Conservation (phyloP, 768 basidiomycete species). For the Fistulinella prunicolor region DNA sequence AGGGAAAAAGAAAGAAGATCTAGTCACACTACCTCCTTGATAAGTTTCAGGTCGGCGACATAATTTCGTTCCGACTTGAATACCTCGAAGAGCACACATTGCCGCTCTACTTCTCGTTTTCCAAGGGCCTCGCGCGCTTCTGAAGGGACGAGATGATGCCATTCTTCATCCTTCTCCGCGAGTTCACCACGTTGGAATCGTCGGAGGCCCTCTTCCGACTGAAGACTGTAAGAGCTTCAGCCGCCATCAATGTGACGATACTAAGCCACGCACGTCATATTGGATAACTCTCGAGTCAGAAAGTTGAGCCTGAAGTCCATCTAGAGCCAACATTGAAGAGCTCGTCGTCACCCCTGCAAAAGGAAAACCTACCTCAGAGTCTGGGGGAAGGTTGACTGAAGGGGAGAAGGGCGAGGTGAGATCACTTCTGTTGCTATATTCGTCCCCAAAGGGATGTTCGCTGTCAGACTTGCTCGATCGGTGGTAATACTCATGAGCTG, state of each 20-base stretch:
- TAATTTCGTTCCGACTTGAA: conserved; percentile 90
- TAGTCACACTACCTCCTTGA: conserved; percentile 54
- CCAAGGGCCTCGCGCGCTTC: conserved; percentile 69
- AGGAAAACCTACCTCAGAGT: conserved; percentile 35
- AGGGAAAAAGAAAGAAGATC: background rate
- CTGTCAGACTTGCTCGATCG: conserved; percentile 41
- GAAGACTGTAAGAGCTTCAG: conserved; percentile 41
- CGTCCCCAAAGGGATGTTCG: conserved; percentile 16
- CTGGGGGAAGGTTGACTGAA: conserved; percentile 33
- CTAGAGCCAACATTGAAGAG: conserved; percentile 20
- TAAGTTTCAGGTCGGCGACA: conserved; percentile 70
- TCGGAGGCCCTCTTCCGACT: conserved; percentile 59
- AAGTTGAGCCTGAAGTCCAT: conserved; percentile 24
- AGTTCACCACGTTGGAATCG: conserved; percentile 69
- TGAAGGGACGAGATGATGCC: conserved; percentile 76
- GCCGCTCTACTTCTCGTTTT: conserved; percentile 76
- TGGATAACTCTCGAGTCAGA: conserved; percentile 34
- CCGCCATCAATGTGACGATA: conserved; percentile 1
- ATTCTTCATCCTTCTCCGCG: conserved; percentile 70
- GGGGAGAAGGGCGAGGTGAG: conserved; percentile 35
- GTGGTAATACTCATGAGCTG: conserved; percentile 32
- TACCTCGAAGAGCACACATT: conserved; percentile 85
- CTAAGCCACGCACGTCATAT: conserved; percentile 37
- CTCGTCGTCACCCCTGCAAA: conserved; percentile 20
- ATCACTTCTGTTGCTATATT: conserved; percentile 15